Conservation (phyloP, 345 rosid species). For the Melastoma malabathricum region DNA sequence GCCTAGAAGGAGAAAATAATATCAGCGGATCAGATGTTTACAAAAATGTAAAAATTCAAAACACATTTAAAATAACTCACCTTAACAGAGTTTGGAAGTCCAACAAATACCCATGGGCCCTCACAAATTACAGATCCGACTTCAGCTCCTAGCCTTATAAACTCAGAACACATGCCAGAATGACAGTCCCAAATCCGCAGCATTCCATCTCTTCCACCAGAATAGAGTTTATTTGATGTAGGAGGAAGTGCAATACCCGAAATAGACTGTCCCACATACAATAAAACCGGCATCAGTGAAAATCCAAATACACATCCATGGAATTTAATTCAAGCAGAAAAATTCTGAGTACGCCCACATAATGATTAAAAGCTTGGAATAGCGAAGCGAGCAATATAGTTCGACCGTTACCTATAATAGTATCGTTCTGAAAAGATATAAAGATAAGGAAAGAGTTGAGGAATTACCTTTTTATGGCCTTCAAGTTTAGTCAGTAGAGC, state of each 20-base stretch:
- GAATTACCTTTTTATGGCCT: slow-evolving; percentile 23
- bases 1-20: slow-evolving; percentile 20
- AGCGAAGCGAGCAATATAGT: background rate
- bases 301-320: no score
- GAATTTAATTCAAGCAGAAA: no score
- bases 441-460: background rate
- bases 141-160: slow-evolving; percentile 25
- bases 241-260: slow-evolving; percentile 38
- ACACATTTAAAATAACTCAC: slow-evolving; percentile 4
- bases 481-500: slow-evolving; percentile 19
- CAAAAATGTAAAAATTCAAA: no score
- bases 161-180: slow-evolving; percentile 26
- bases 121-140: slow-evolving; percentile 34
- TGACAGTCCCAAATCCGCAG: slow-evolving; percentile 39
- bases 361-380: no score
- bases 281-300: no score
- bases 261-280: slow-evolving; percentile 14
- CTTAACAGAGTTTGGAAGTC: slow-evolving; percentile 43
- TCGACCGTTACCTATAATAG: no score
- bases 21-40: no score
- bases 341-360: no score
- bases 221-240: slow-evolving; percentile 43
- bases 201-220: slow-evolving; percentile 40
- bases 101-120: slow-evolving; percentile 54
- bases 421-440: no score